These are phyloP conservation scores for Hypoxylon crocopeplum DNA, from an alignment of 495 filamentous ascomycete species.

Conservation along the genomic window DNA sequence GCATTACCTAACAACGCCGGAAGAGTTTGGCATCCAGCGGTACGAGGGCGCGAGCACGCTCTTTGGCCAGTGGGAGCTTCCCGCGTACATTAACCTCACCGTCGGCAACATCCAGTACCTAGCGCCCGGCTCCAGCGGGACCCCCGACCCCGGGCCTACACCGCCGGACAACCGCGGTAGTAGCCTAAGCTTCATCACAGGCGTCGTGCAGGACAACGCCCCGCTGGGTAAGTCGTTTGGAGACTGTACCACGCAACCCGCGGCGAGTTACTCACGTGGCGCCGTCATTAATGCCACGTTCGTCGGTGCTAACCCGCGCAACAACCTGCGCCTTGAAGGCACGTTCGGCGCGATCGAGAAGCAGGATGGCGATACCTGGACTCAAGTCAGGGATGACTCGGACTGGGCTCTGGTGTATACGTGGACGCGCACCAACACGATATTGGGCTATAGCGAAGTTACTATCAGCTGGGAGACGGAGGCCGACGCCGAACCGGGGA, in stretches of 20 bases:
- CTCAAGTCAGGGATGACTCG: conserved; percentile 68
- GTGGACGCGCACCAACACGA: conserved; percentile 77
- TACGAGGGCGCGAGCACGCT: conserved; percentile 97
- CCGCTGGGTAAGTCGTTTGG: conserved; percentile 76
- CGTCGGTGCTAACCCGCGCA: conserved; percentile 88
- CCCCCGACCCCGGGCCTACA: conserved; percentile 64
- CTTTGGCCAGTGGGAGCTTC: conserved; percentile 81
- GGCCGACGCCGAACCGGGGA: conserved; percentile 60
- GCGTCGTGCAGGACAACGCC: conserved; percentile 76
- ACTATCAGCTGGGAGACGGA: conserved; percentile 81
- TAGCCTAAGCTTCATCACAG: conserved; percentile 79
- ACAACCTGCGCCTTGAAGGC: conserved; percentile 80
- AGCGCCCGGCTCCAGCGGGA: conserved; percentile 50
- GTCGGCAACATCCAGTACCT: conserved; percentile 75
- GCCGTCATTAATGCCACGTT: conserved; percentile 73
- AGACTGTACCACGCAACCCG: conserved; percentile 64
- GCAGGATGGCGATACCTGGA: conserved; percentile 65
- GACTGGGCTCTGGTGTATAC: conserved; percentile 84
- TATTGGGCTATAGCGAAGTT: conserved; percentile 80
- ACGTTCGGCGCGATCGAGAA: conserved; percentile 84
- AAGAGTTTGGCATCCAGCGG: conserved; percentile 89
- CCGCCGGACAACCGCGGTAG: conserved; percentile 81
- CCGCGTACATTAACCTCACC: conserved; percentile 87
- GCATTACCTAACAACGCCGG: conserved; percentile 88
- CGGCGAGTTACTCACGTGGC: conserved; percentile 63